Evolutionary conservation across 495 filamentous ascomycete species (phyloP).

Genomic region (Annulohypoxylon moriforme): DNA sequence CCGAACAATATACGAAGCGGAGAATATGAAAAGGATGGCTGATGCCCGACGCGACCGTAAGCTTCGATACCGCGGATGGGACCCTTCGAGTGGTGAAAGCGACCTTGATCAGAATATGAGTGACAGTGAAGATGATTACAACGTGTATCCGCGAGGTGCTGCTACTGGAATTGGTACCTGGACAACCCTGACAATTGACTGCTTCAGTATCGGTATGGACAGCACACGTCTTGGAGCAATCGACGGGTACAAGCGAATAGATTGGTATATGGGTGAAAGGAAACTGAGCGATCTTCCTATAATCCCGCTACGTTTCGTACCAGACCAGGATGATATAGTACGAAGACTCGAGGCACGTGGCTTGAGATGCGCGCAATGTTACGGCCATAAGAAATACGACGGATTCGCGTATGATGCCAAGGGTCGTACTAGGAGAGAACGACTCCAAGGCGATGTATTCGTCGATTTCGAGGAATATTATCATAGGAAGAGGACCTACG

Average conservation of each 20-base stretch:
- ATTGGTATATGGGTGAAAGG: slow-evolving; percentile 50
- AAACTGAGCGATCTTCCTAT: slow-evolving; percentile 48
- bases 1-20: neutral
- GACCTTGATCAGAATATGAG: neutral
- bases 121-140: neutral
- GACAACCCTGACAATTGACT: slow-evolving; percentile 44
- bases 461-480: slow-evolving; percentile 25
- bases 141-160: slow-evolving; percentile 6
- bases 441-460: slow-evolving; percentile 26
- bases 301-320: slow-evolving; percentile 49
- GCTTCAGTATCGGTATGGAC: slow-evolving; percentile 52
- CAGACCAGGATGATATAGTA: slow-evolving; percentile 20
- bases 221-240: slow-evolving; percentile 52
- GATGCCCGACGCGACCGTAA: neutral
- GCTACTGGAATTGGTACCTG: slow-evolving; percentile 29
- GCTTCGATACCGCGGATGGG: neutral
- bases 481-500: neutral
- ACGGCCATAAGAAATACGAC: slow-evolving; percentile 34
- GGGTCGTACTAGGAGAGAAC: neutral
- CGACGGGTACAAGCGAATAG: slow-evolving; percentile 39
- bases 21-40: neutral
- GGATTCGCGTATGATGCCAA: neutral
- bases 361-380: slow-evolving; percentile 42
- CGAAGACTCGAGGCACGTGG: slow-evolving; percentile 47
- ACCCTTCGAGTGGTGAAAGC: neutral